Percentiles rank a stretch among this genome's conserved stretches.
phyloP scores from a whole-genome alignment of 306 rosid species.

The Canavalia gladiata region DNA sequence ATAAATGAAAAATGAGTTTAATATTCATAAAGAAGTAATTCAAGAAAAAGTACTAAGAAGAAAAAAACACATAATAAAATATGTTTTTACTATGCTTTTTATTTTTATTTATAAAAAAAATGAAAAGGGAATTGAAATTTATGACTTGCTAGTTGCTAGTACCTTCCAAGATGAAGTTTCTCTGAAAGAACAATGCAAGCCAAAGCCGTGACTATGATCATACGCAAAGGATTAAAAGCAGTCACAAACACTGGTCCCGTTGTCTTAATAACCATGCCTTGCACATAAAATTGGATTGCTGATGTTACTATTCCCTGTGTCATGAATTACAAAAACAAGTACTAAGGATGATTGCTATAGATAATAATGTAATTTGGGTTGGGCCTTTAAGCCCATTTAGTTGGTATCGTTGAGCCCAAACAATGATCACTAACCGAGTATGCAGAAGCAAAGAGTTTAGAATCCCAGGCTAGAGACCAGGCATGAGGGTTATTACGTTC shows the following conservation, averaged over 20 bases:
- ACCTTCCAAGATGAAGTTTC: constrained; percentile 82
- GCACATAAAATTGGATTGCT: constrained; percentile 74
- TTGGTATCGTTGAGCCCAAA: neutral
- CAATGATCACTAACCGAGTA: constrained; percentile 61
- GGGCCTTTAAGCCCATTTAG: neutral
- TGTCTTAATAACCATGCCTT: constrained; percentile 67
- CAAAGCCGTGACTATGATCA: constrained; percentile 67
- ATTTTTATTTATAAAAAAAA: neutral
- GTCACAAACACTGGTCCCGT: constrained; percentile 84
- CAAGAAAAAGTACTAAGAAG: neutral
- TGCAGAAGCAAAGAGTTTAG: constrained; percentile 61
- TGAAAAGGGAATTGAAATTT: neutral
- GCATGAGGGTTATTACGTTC: constrained; percentile 57
- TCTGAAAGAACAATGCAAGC: constrained; percentile 66
- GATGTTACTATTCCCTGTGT: constrained; percentile 72
- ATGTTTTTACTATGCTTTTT: too few species aligned
- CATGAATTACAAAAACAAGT: neutral
- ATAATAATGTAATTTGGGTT: neutral
- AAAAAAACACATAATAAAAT: too few species aligned
- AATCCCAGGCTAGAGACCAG: constrained; percentile 66
- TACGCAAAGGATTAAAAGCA: constrained; percentile 78
- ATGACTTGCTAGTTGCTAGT: neutral
- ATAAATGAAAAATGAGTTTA: neutral
- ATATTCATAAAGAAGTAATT: neutral
- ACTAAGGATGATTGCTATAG: neutral